phyloP scores from a whole-genome alignment of 2,329 filamentous ascomycete genomes.

The Sclerotinia borealis region DNA sequence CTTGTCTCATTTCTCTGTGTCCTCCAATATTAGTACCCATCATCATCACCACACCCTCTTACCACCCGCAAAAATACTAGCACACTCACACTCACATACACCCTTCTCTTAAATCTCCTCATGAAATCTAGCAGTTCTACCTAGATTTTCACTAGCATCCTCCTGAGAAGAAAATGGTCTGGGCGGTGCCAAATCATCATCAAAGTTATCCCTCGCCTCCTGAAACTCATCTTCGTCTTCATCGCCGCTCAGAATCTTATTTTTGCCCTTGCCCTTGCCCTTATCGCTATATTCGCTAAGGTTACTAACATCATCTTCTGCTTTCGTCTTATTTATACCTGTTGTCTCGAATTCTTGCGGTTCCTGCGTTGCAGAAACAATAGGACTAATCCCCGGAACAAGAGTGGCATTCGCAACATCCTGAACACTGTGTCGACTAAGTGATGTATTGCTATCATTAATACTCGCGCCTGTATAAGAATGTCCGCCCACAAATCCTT shows the following conservation, averaged over 20 bases:
- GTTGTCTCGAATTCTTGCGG: neutral
- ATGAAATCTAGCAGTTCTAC: slow-evolving; percentile 51
- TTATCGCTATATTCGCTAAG: neutral
- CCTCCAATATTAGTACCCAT: too few relatives aligned
- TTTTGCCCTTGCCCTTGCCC: neutral
- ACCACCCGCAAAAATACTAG: neutral
- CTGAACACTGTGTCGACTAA: slow-evolving; percentile 1
- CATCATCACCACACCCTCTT: too few relatives aligned
- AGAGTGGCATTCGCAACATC: neutral
- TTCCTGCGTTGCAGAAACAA: neutral
- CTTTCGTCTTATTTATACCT: neutral
- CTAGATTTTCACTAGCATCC: slow-evolving; percentile 44
- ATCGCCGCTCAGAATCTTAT: neutral
- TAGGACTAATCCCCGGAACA: neutral
- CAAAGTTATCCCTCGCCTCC: slow-evolving; percentile 40
- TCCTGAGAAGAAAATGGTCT: slow-evolving; percentile 20
- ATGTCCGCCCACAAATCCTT: slow-evolving; percentile 46
- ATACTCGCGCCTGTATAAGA: slow-evolving; percentile 40
- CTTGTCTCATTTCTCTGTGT: neutral
- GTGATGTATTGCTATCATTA: slow-evolving; percentile 38
- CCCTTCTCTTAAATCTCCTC: slow-evolving; percentile 44
- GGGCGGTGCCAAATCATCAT: slow-evolving; percentile 39
- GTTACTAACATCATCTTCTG: neutral
- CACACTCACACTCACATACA: neutral
- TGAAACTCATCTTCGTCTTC: slow-evolving; percentile 43